phyloP scores from a whole-genome alignment of 2,329 filamentous ascomycete genomes.

The Lecanosticta acicola region DNA sequence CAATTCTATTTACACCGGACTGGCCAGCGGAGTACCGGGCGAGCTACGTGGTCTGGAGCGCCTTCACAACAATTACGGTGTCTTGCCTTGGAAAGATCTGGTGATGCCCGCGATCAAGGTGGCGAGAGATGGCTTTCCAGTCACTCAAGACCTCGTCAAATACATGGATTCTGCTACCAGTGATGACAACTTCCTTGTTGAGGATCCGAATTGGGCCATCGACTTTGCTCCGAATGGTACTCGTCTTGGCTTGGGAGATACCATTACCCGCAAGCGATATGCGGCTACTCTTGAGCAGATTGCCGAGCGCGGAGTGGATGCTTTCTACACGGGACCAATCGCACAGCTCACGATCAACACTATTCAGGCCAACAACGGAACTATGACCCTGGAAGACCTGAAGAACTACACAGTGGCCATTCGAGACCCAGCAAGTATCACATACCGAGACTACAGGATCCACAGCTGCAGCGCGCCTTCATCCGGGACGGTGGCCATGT shows the following conservation, averaged over 20 bases:
- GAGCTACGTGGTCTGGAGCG: slow-evolving; percentile 75
- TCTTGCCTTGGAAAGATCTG: slow-evolving; percentile 53
- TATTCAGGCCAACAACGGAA: slow-evolving; percentile 67
- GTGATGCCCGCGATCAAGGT: slow-evolving; percentile 68
- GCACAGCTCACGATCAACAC: slow-evolving; percentile 68
- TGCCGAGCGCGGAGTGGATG: slow-evolving; percentile 64
- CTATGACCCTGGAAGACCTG: slow-evolving; percentile 76
- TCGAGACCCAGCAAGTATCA: slow-evolving; percentile 53
- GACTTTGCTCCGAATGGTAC: slow-evolving; percentile 85
- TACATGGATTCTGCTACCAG: slow-evolving; percentile 60
- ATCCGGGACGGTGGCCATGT: slow-evolving; percentile 69
- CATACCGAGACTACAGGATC: slow-evolving; percentile 62
- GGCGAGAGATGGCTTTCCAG: slow-evolving; percentile 66
- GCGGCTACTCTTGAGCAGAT: slow-evolving; percentile 74
- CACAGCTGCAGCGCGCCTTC: slow-evolving; percentile 67
- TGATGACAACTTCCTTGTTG: slow-evolving; percentile 61
- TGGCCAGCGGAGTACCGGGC: slow-evolving; percentile 58
- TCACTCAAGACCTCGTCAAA: slow-evolving; percentile 66
- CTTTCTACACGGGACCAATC: slow-evolving; percentile 68
- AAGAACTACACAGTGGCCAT: slow-evolving; percentile 64
- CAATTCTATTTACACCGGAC: slow-evolving; percentile 52
- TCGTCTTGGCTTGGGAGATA: slow-evolving; percentile 65
- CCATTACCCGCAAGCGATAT: slow-evolving; percentile 73
- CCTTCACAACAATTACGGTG: slow-evolving; percentile 66
- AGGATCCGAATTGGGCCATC: slow-evolving; percentile 72